Evolutionary conservation across 129 eudicot genomes (phyloP), one percentile per base, ranked within the genome.

Genomic region (Apium graveolens): DNA sequence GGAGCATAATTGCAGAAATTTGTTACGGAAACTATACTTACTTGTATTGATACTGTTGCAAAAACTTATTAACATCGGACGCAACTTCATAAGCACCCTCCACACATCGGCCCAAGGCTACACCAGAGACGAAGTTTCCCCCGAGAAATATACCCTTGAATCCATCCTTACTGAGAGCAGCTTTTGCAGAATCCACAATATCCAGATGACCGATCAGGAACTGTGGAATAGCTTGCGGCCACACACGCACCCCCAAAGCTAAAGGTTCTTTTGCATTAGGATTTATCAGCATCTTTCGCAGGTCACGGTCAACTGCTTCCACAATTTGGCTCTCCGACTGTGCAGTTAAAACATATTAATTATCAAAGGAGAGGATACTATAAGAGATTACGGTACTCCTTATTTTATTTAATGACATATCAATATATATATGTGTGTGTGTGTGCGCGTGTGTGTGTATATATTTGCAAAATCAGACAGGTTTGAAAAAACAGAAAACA

Each of bases 161-260:
- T 65, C 96, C 96, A 46, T 80, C 90, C 17, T 51, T 41, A 60
- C 76, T 76, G 41, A 94, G 91, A 82, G 93, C 91, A 75, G 77
- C 51, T 87, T 87, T 92, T 45, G 96, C 91, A 72, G 85, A 77
- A 71, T 89, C 89, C 75, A 94, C 77, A 39, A 86, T 75, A 79
- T 91, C 98, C 51, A 85, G 84, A 83, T 94, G 98, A 66, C 98
- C 97, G 17, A 94, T 68, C 76, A 87, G 74, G 82, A 91, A 94
- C 79, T 94, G 98, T 44, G 98, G 98, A 34, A 94, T 94, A 51
- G 98, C 98, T 81, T 83, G 88, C 62, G 96, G 96, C 98, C 98
- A 94, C 77, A 94, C 91, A 46, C 87, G 86, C 62, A 89, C 96
- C 35, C 96, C 98, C 82, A 94, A 76, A 21, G 80, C 83, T 73